Conservation (phyloP, 176 grass and related monocot species). For the Avena insularis region DNA sequence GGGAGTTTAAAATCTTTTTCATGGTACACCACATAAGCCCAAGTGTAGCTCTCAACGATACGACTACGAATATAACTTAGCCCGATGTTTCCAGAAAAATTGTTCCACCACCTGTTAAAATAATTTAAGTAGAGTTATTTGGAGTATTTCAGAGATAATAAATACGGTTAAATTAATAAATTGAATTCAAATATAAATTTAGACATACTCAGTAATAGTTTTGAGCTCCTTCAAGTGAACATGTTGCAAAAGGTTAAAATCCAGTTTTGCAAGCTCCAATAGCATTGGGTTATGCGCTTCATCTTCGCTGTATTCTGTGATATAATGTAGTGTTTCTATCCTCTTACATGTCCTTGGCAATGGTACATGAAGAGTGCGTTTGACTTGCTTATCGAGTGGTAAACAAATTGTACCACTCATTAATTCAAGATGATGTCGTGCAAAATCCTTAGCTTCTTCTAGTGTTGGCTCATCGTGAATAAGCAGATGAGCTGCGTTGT, state of each 20-base stretch:
- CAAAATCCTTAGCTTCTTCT: slow-evolving; percentile 9
- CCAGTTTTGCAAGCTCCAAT: slow-evolving; percentile 43
- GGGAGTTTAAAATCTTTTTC: neutral
- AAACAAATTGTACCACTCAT: neutral
- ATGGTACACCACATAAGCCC: neutral
- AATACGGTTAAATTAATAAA: neutral
- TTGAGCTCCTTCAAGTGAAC: too few species aligned
- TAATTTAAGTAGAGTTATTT: neutral
- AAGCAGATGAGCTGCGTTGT: slow-evolving; percentile 24
- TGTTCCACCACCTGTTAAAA: slow-evolving; percentile 40
- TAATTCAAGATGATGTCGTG: neutral
- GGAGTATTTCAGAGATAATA: neutral
- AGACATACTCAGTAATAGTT: neutral
- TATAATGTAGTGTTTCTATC: slow-evolving; percentile 5
- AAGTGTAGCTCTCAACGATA: neutral
- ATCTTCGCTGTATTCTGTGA: slow-evolving; percentile 17
- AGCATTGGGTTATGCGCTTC: neutral
- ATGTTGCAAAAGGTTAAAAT: slow-evolving; percentile 30
- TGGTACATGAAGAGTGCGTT: slow-evolving; percentile 23
- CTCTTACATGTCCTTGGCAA: neutral
- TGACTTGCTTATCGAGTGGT: slow-evolving; percentile 28
- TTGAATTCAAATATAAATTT: too few species aligned
- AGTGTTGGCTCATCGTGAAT: neutral
- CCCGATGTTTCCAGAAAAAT: neutral
- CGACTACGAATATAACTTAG: slow-evolving; percentile 25